Evolutionary conservation across 164 flowering plant species (phyloP).

Genomic region (Brasenia schreberi): DNA sequence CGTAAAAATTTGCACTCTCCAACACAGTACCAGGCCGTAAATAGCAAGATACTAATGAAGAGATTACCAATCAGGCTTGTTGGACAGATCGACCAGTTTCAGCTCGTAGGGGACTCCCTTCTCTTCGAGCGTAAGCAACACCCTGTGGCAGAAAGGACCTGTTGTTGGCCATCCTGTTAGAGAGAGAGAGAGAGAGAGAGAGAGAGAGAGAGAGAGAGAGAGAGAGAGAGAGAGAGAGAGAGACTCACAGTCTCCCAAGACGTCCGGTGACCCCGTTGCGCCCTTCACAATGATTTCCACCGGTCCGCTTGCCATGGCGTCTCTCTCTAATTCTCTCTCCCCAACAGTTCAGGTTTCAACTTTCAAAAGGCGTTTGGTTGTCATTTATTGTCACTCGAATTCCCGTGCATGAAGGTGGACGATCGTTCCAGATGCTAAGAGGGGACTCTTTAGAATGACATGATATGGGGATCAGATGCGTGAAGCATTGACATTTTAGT

Average conservation of each 20-base stretch:
- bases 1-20: not conserved
- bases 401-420: too few species aligned
- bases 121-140: conserved; percentile 70
- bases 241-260: not conserved
- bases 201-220: conserved; percentile 1
- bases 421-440: not conserved
- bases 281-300: too few species aligned
- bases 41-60: conserved; percentile 2
- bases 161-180: not conserved
- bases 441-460: not conserved
- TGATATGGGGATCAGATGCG: too few species aligned
- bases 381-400: too few species aligned
- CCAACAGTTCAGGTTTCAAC: too few species aligned
- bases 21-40: not conserved
- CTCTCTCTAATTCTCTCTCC: too few species aligned
- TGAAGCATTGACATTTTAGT: too few species aligned
- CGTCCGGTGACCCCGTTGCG: too few species aligned
- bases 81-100: conserved; percentile 35
- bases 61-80: conserved; percentile 89
- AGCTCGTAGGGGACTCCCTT: conserved; percentile 57
- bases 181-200: not conserved
- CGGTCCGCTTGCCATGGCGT: too few species aligned
- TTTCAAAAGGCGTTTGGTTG: too few species aligned
- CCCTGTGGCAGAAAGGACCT: conserved; percentile 67
- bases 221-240: not conserved